Evolutionary conservation across 768 basidiomycete genomes (phyloP), one percentile per base, ranked within the genome.

Genomic region (Lactarius indigo): DNA sequence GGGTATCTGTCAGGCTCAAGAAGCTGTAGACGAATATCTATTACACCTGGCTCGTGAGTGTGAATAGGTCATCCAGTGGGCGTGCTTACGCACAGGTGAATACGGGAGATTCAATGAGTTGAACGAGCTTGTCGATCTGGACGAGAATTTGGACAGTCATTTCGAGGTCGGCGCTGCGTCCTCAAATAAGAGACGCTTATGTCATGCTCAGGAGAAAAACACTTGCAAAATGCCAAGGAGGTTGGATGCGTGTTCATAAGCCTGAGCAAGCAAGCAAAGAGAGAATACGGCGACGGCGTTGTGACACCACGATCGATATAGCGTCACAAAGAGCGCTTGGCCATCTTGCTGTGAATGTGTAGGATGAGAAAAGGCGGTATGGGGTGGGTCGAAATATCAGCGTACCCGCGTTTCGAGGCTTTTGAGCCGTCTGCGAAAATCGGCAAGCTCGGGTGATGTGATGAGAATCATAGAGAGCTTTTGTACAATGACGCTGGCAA

Each of bases 281-380:
- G 97, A 94, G 74, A 99, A 97, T 1, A 94, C 94, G 0, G 97
- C 90, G 52, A 98, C 96, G 1, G 96, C 92, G 73, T 98, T 98
- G 72, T 99, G 97, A 75, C 95, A 98, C 97, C 97, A 99, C 23
- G 95, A 98, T 23, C 94, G 85, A 73, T 99, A 99, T 3, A 99
- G 79, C 0, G 91, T 92, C 13, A 91, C 92, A 75, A 98, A 99
- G 26, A 99, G 76, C 18, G 92, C 92, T 78, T 98, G 97, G 3
- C 96, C 96, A 70, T 99, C 97, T 91, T 96, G 89, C 87, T 89
- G 65, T 39, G 7, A 41, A 60, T n/a, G 59, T 33, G 26, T 26
- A 55, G 13, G 6, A 28, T 61, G 50, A 58, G 54, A 52, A 52
- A 52, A 13, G 23, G 6, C n/a, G 50, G 15, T 13, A 26, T 47